Evolutionary conservation across 768 basidiomycete genomes (phyloP).

Genomic region (Phanerochaete carnosa): DNA sequence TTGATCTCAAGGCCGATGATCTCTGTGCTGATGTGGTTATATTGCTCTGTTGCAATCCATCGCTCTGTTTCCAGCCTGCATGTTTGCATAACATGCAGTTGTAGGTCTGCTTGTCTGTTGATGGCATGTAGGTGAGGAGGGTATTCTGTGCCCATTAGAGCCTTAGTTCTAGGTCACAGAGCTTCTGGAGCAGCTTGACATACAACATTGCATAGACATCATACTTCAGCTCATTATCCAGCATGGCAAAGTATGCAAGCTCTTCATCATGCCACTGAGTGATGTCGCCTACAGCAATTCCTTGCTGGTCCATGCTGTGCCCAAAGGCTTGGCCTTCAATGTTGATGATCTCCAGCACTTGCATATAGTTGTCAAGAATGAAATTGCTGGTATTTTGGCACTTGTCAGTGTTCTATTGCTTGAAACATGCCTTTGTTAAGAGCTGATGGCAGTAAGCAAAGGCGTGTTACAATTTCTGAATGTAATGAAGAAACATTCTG

Average conservation of each 20-base stretch:
- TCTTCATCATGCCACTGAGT: slow-evolving; percentile 24
- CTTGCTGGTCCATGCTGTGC: not conserved
- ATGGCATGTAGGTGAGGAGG: not conserved
- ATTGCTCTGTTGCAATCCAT: slow-evolving; percentile 15
- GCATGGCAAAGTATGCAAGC: slow-evolving; percentile 21
- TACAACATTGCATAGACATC: slow-evolving; percentile 30
- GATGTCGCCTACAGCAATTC: slow-evolving; percentile 10
- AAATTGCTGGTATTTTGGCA: slow-evolving; percentile 26
- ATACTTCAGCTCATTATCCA: slow-evolving; percentile 23
- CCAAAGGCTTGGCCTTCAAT: slow-evolving; percentile 7
- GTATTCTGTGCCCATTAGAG: not conserved
- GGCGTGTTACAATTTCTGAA: slow-evolving; percentile 24
- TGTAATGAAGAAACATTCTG: slow-evolving; percentile 25
- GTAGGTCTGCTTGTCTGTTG: not conserved
- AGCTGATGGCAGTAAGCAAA: slow-evolving; percentile 8
- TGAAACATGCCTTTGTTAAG: slow-evolving; percentile 8
- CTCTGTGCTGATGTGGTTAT: slow-evolving; percentile 15
- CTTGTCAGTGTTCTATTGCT: slow-evolving; percentile 16
- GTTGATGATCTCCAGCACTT: slow-evolving; percentile 27
- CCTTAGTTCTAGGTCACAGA: slow-evolving; percentile 7
- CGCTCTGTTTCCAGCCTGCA: slow-evolving; percentile 23
- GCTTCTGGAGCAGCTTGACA: slow-evolving; percentile 27
- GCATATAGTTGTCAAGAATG: slow-evolving; percentile 27
- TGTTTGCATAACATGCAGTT: slow-evolving; percentile 14
- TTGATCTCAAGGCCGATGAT: slow-evolving; percentile 13